phyloP scores from a whole-genome alignment of 106 monocot genomes.

The Acanthochlamys bracteata region DNA sequence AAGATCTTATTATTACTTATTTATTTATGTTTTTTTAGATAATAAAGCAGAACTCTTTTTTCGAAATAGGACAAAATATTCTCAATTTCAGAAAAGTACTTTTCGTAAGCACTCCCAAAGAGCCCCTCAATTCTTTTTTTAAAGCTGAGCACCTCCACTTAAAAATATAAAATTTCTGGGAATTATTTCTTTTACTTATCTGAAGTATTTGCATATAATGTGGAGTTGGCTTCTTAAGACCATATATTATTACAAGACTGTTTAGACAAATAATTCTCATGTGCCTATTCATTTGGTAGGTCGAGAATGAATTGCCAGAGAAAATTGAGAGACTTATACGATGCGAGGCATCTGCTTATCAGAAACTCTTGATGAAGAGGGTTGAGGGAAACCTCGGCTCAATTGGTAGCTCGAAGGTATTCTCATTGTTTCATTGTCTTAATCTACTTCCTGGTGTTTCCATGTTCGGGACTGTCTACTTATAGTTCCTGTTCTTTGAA shows the following conservation, averaged over 20 bases:
- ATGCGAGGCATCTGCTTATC: constrained; percentile 98
- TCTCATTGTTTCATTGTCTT: constrained; percentile 2
- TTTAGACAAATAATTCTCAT: too few relatives aligned
- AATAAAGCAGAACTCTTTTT: too few relatives aligned
- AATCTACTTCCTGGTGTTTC: too few relatives aligned
- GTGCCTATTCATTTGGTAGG: constrained; percentile 30
- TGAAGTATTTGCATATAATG: too few relatives aligned
- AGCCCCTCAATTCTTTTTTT: too few relatives aligned
- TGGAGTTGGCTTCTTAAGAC: neutral
- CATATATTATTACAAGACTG: neutral
- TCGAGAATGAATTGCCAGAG: constrained; percentile 94
- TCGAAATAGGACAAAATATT: too few relatives aligned
- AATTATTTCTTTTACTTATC: neutral
- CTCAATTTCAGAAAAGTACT: too few relatives aligned
- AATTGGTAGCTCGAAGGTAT: constrained; percentile 76
- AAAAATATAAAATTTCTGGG: neutral
- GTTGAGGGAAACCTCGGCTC: constrained; percentile 95
- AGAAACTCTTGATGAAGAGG: constrained; percentile 96
- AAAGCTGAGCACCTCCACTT: neutral
- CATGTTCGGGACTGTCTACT: neutral
- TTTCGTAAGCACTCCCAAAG: too few relatives aligned
- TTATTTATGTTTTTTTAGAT: too few relatives aligned
- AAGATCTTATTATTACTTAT: too few relatives aligned
- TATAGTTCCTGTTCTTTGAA: neutral
- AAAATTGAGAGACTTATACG: constrained; percentile 98